Percentiles rank a stretch among this genome's conserved stretches.
Evolutionary conservation across 192 early-diverging fungal species (phyloP).

Genomic region (Coemansia sp.): DNA sequence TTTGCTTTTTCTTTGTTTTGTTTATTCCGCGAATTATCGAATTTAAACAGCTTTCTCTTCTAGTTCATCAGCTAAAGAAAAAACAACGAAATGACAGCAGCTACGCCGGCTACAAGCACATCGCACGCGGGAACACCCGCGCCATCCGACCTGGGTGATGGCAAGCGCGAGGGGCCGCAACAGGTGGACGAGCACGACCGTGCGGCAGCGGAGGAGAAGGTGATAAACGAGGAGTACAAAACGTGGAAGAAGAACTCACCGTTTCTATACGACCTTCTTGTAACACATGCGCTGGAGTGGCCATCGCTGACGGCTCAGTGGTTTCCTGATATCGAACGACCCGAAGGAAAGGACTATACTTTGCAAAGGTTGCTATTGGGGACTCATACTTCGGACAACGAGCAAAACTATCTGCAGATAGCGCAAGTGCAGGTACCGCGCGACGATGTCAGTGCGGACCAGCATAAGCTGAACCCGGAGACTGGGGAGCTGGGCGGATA

Average conservation of each 20-base stretch:
- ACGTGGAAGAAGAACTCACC: constrained; percentile 99
- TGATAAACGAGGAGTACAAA: constrained; percentile 97
- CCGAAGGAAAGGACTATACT: constrained; percentile 87
- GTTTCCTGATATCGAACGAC: constrained; percentile 92
- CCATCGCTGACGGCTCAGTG: constrained; percentile 97
- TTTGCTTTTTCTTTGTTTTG: not conserved
- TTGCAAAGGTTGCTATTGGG: constrained; percentile 89
- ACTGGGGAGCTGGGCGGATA: constrained; percentile 78
- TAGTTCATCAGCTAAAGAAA: no score
- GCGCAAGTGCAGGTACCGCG: constrained; percentile 86
- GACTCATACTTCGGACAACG: constrained; percentile 95
- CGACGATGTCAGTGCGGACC: constrained; percentile 60
- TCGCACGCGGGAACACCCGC: constrained; percentile 47
- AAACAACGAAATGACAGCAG: constrained; percentile 11
- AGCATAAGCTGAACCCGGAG: constrained; percentile 71
- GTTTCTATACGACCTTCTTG: constrained; percentile 96
- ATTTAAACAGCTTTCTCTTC: no score
- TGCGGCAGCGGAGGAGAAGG: constrained; percentile 68
- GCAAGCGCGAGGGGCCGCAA: constrained; percentile 21
- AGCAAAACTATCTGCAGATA: constrained; percentile 97
- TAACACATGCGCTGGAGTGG: constrained; percentile 99
- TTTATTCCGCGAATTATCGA: not conserved
- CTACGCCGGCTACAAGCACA: constrained; percentile 43
- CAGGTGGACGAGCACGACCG: constrained; percentile 45
- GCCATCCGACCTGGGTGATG: constrained; percentile 35